A percentile compares a stretch with the other conserved stretches of the same genome.
These are phyloP conservation scores for Penicillium longicatenatum DNA, from an alignment of 495 filamentous ascomycete species.

Conservation along the genomic window DNA sequence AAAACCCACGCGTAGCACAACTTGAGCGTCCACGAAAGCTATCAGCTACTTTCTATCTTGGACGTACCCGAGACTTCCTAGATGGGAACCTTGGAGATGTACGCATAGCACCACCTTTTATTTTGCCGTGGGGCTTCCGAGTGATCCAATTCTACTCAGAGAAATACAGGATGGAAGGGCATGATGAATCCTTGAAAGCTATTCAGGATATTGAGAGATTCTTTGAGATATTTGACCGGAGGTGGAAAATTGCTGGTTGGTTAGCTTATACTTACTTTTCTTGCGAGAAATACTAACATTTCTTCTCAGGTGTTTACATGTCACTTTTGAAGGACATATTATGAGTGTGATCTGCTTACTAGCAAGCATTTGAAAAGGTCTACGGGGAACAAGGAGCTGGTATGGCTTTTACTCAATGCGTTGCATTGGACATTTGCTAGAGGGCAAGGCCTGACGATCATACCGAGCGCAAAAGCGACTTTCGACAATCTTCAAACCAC, in stretches of 20 bases:
- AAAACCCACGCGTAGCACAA: constrained; percentile 2
- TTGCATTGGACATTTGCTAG: too few relatives aligned
- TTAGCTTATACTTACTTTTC: not conserved
- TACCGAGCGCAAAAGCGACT: too few relatives aligned
- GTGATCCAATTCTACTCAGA: constrained; percentile 11
- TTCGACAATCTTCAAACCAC: too few relatives aligned
- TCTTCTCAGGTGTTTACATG: not conserved
- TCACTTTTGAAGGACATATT: not conserved
- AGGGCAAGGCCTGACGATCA: too few relatives aligned
- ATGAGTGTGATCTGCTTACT: not conserved
- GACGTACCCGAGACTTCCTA: constrained; percentile 5
- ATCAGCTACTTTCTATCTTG: constrained; percentile 10
- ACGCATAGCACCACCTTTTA: constrained; percentile 10
- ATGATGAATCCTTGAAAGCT: constrained; percentile 10
- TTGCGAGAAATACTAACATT: not conserved
- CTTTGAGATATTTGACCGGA: constrained; percentile 11
- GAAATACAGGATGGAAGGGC: constrained; percentile 14
- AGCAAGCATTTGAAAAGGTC: too few relatives aligned
- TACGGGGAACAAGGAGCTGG: not conserved
- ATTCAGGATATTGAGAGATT: constrained; percentile 6
- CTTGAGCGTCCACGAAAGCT: not conserved
- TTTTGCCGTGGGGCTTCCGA: constrained; percentile 11
- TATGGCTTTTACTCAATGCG: not conserved
- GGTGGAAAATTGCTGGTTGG: constrained; percentile 17
- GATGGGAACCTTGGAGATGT: constrained; percentile 5